Base-by-base conservation (phyloP, 2,329 filamentous ascomycete genomes). In the Clarireedia sp. region DNA sequence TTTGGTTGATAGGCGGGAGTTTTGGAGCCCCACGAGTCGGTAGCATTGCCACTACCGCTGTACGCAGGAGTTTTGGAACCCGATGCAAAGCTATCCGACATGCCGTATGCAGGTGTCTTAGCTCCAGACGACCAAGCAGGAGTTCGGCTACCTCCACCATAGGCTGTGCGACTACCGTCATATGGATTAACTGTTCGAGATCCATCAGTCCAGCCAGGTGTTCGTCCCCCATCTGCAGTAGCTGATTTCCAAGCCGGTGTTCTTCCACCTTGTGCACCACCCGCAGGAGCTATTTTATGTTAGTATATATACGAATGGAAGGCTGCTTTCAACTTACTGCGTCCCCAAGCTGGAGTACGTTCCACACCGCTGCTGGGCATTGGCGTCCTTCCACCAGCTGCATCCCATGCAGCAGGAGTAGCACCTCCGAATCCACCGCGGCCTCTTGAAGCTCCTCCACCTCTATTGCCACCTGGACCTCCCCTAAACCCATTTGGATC, bases 11-110 rank as follows among this genome's bases (percentile, higher is more conserved):
- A 90, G 52, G 78, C 86, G 45, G 80, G 85, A 12, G 82, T 86
- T 65, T 83, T 86, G n/a, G 82, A 85, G 17, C 66, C 79, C 81
- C 82, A 85, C 5, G 77, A 73, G 57, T 85, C 81, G 21, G 38
- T 36, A 10, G 37, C 17, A 49, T 75, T 76, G 6, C 87, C 83
- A 50, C 75, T 75, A 51, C 76, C 79, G 65, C 78, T 80, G 51
- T 87, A 90, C 1, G 82, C 85, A 3, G 90, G 90, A 1, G 90
- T 95, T 70, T 91, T 89, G 29, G 86, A 87, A 7, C 86, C 85
- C 55, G 79, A 77, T 54, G 78, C 81, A 65, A 86, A 88, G 19
- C 78, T 76, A 65, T 86, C 80, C 75, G 19, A 67, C 19, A 68
- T 66, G 19, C 67, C 67, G 59, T 76, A 76, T 2, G 82, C 81